Base-by-base conservation (phyloP, 495 filamentous ascomycete genomes). In the Aspergillus diversus region DNA sequence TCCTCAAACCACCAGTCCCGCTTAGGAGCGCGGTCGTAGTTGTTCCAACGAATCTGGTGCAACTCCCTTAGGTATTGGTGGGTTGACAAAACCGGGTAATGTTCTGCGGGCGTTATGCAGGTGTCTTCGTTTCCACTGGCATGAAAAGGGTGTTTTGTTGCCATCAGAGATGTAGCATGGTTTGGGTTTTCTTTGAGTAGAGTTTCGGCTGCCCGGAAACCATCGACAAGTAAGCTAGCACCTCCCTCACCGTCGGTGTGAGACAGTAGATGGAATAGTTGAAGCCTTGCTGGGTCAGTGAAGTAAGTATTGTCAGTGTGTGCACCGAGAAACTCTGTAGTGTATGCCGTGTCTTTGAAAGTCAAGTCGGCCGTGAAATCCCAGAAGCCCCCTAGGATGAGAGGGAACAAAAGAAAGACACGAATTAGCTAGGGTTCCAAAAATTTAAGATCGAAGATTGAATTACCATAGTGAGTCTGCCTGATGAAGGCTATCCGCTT, bases 291-390 rank as follows among this genome's bases (percentile, higher is more conserved):
- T 0, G 94, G 94, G 49, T 97, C 92, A 12, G 86, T 89, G 74
- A 97, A 97, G 73, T 98, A 98, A 39, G 93, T 96, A 27, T 84
- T 97, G 75, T 98, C 94, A 5, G 94, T 97, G 71, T 98, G 94
- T 7, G 87, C 86, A 31, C 81, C 82, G 0, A 98, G 81, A 7
- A 85, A 83, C 55, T 93, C 78, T 60, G 84, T 89, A 13, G 93
- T 97, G 74, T 97, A 98, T n/a, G 94, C 94, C 5, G 89, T 96
- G 70, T 98, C 94, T 71, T 92, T 93, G 69, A 84, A 89, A 27
- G 90, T 86, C 16, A 97, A 83, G 71, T 97, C 91, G 34, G 93
- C 87, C 1, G 89, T 93, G 73, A 98, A 97, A 74, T 96, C 92
- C 83, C 93, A 98, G 77, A 97, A 97, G 32, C 90, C 92, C 64